Conservation (phyloP, 495 filamentous ascomycete genomes). For the Penicillium lividum region DNA sequence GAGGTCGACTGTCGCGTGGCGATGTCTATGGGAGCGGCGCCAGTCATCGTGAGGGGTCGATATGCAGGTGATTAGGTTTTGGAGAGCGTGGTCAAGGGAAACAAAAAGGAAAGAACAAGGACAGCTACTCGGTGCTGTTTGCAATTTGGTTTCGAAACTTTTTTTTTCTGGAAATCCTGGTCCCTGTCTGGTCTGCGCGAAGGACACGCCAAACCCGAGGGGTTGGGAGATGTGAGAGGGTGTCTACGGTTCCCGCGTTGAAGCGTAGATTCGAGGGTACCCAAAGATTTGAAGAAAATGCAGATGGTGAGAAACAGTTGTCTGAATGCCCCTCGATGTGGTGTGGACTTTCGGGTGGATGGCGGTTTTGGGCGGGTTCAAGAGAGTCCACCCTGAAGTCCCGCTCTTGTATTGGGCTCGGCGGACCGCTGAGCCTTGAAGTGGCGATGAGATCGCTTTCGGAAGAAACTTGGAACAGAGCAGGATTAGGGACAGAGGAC, state of each 20-base stretch:
- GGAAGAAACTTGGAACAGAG: not conserved
- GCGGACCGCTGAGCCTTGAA: constrained; percentile 33
- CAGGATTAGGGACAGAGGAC: not conserved
- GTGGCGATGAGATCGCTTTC: constrained; percentile 12
- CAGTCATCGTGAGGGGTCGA: constrained; percentile 46
- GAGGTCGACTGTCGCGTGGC: constrained; percentile 60
- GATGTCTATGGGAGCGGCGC: constrained; percentile 66
- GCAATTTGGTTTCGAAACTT: constrained; percentile 3
- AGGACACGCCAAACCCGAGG: constrained; percentile 42
- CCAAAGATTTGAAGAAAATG: constrained; percentile 40
- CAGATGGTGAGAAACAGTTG: constrained; percentile 23
- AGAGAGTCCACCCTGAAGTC: constrained; percentile 42
- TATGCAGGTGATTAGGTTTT: constrained; percentile 6
- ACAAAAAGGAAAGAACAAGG: constrained; percentile 24
- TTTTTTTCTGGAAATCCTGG: constrained; percentile 21
- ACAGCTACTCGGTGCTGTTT: constrained; percentile 6
- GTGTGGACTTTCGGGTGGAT: constrained; percentile 34
- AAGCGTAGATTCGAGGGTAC: constrained; percentile 37
- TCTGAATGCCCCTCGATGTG: constrained; percentile 51
- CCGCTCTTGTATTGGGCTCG: constrained; percentile 39
- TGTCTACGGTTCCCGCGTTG: constrained; percentile 34
- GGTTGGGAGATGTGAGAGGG: constrained; percentile 40
- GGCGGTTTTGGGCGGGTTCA: constrained; percentile 39
- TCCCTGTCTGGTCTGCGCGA: constrained; percentile 46
- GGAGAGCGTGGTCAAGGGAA: not conserved